Percentiles rank a stretch among this genome's conserved stretches.
phyloP scores from a whole-genome alignment of 169 alveolate species.

The Toxoplasma gondii region DNA sequence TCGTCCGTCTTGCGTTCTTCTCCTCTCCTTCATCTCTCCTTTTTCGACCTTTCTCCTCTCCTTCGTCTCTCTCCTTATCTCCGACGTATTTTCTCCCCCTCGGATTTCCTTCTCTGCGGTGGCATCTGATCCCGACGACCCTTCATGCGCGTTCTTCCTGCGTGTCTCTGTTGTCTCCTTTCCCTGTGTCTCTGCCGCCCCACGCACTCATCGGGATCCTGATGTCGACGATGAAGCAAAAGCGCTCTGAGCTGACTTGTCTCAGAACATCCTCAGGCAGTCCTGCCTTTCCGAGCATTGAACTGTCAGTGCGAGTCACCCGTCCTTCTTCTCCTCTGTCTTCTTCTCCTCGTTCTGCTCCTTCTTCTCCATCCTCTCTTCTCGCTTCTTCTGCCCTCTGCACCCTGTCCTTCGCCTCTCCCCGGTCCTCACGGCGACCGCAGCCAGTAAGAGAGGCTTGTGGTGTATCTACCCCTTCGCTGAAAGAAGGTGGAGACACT shows the following conservation, averaged over 20 bases:
- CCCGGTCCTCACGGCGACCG: not conserved
- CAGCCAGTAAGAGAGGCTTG: not conserved
- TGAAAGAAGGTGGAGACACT: no score
- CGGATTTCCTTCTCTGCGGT: not conserved
- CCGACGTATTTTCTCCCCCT: not conserved
- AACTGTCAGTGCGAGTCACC: not conserved
- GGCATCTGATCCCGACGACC: no score
- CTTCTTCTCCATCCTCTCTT: not conserved
- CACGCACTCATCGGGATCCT: slow-evolving; percentile 29
- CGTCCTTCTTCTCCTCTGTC: not conserved
- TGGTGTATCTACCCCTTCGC: no score
- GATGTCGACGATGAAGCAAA: slow-evolving; percentile 20
- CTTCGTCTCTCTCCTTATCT: not conserved
- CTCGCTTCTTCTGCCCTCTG: no score
- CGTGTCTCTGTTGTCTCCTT: not conserved
- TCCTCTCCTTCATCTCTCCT: no score
- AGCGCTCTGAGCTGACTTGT: not conserved
- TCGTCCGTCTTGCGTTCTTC: no score
- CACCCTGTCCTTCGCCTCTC: no score
- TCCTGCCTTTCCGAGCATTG: not conserved
- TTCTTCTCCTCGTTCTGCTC: not conserved
- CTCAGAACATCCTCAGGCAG: not conserved
- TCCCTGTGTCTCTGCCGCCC: not conserved
- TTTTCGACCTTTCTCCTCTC: not conserved
- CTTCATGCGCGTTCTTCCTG: not conserved